Base-by-base conservation (phyloP, 1,284 basidiomycete species). In the Agaricales sp. region DNA sequence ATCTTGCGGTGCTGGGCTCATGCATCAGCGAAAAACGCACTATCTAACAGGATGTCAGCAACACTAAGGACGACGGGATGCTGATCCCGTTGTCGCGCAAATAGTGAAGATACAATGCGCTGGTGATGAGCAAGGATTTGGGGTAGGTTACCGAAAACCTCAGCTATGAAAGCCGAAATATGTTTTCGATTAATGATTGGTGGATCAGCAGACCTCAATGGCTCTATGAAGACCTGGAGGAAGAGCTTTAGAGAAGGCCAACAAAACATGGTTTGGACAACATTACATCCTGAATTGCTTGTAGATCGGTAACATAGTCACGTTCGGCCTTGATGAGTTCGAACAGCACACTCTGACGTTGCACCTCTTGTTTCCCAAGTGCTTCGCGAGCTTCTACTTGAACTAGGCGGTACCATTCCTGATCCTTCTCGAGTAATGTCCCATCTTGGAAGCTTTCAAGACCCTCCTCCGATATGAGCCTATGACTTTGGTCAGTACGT, bases 321-420 rank as follows among this genome's bases (percentile, higher is more conserved):
- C 77, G 73, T 65, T 92, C 89, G 1, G 83, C 78, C 64, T 87
- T 87, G 65, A 91, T 80, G 43, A 90, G 63, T 59, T 92, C 89
- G 59, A 91, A 92, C 25, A 91, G 71, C 4, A 86, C 75, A 12
- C 82, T 88, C 61, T 92, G 89, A 43, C 89, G 72, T 52, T 83
- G 77, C 12, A 89, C 81, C 61, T 91, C 89, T 48, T 75, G 63
- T 58, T 79, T 77, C 18, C 78, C 80, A 1, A 92, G 65, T 0
- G 78, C 79, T 35, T 82, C 77, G n/a, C 73, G 69, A 0, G 87
- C 79, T 55, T 76, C 76, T 16, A 65, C 54, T 4, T 87, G 83
- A 1, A 91, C 84, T 3, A 92, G 70, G 47, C 73, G 68, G 62
- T 89, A 70, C 89, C 89, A 92, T 52, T 86, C 83, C 60, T 82